Evolutionary conservation across 148 eudicot species (phyloP).

Genomic region (Gaultheria prostrata): DNA sequence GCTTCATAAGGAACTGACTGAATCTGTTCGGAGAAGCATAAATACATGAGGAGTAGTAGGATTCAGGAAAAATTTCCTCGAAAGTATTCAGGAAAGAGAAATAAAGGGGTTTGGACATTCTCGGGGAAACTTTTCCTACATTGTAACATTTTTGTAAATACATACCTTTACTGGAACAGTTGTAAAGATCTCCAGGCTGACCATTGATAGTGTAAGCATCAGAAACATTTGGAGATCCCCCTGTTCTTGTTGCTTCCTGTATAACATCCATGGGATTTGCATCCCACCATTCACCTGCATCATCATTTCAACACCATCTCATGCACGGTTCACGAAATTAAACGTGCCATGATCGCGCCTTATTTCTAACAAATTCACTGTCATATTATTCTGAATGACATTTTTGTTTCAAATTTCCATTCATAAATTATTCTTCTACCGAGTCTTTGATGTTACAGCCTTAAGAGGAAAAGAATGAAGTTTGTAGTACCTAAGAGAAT

Average conservation of each 20-base stretch:
- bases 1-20: too few relatives aligned
- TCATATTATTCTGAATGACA: background rate
- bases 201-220: slow-evolving; percentile 72
- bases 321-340: background rate
- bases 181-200: slow-evolving; percentile 67
- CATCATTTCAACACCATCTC: background rate
- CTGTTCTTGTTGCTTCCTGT: slow-evolving; percentile 60
- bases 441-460: too few relatives aligned
- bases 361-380: background rate
- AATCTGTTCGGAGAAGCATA: too few relatives aligned
- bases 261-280: slow-evolving; percentile 54
- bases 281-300: slow-evolving; percentile 86
- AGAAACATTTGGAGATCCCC: slow-evolving; percentile 68
- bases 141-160: too few relatives aligned
- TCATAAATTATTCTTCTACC: too few relatives aligned
- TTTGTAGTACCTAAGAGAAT: slow-evolving; percentile 34
- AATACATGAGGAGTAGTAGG: too few relatives aligned
- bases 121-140: too few relatives aligned
- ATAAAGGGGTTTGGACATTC: too few relatives aligned
- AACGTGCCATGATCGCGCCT: too few relatives aligned
- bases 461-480: too few relatives aligned
- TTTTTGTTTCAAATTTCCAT: background rate
- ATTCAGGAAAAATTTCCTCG: too few relatives aligned
- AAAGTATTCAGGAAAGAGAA: too few relatives aligned
- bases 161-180: slow-evolving; percentile 63